phyloP scores from a whole-genome alignment of 257 asterid genomes.

The Solanum sparsipilum region DNA sequence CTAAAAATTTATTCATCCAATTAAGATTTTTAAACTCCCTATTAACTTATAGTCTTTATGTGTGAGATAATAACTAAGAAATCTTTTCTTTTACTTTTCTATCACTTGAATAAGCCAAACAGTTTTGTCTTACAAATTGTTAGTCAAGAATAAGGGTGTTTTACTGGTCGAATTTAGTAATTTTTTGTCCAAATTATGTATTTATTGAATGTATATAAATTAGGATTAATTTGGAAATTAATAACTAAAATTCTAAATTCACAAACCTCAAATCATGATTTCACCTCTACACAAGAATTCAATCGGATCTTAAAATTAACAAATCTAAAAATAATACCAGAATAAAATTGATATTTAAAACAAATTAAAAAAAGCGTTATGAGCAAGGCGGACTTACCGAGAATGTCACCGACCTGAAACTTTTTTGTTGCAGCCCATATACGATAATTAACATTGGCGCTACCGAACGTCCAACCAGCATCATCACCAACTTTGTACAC shows the following conservation, averaged over 20 bases:
- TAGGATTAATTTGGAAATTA: neutral
- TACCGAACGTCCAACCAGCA: constrained; percentile 35
- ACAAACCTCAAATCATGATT: neutral
- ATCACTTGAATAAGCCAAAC: neutral
- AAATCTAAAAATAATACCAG: neutral
- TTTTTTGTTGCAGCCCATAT: constrained; percentile 41
- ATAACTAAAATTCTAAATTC: neutral
- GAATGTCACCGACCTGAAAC: constrained; percentile 29
- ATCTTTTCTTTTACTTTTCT: neutral
- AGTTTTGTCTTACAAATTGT: neutral
- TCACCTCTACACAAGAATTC: neutral
- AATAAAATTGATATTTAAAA: neutral
- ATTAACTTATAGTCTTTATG: no score
- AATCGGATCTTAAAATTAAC: neutral
- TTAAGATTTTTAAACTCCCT: neutral
- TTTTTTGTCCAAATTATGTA: neutral
- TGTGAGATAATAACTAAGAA: neutral
- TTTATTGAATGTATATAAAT: neutral
- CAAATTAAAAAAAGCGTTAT: no score
- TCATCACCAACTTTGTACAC: constrained; percentile 46
- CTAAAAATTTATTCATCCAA: neutral
- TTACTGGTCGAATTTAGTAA: neutral
- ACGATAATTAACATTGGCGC: constrained; percentile 24
- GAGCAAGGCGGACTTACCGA: constrained; percentile 16
- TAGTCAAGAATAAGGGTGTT: neutral